Base-by-base conservation (phyloP, 768 basidiomycete genomes). In the Lactarius evosmus region DNA sequence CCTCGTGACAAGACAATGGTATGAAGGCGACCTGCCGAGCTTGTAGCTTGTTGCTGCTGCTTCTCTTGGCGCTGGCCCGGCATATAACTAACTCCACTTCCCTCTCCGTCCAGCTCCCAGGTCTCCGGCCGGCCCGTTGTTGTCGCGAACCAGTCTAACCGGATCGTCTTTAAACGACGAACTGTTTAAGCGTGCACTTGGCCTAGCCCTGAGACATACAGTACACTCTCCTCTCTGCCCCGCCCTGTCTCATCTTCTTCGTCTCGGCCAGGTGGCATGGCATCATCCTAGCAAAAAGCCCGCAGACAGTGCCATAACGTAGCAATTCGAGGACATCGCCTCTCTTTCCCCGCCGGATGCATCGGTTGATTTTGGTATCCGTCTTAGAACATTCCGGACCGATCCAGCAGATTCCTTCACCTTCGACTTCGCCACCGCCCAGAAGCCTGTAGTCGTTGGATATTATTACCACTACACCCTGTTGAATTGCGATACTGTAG, bases 1-100 rank as follows among this genome's bases (percentile, higher is more conserved):
- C 46, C 46, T 25, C 46, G 46, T 49, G 46, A 49, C 46, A 49
- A 16, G 4, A 25, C 46, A 12, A 30, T 60, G 63, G 41, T 29
- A 38, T 22, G 22, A 25, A 25, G 44, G 46, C 46, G 46, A 49
- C 34, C 46, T 34, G 46, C 44, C 27, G 29, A 60, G 59, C 46
- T 65, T 65, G 64, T 61, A 65, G 59, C 40, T 65, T 61, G 60
- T 56, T 51, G 40, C 50, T 61, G 60, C 29, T 51, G 38, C 55
- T 44, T 44, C 38, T 56, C 32, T 61, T 46, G 64, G 64, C 64
- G 64, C 64, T 61, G 29, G 50, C 7, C 29, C 16, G 32, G 36
- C 27, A n/a, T 36, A 36, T 27, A 25, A 51, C 33, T 19, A 30
- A 52, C 25, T 17, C 51, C 30, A 29, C 30, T 12, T 7, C 17